These are phyloP conservation scores for Desmodesmus armatus DNA, from an alignment of 139 green algal genomes.

Conservation along the genomic window DNA sequence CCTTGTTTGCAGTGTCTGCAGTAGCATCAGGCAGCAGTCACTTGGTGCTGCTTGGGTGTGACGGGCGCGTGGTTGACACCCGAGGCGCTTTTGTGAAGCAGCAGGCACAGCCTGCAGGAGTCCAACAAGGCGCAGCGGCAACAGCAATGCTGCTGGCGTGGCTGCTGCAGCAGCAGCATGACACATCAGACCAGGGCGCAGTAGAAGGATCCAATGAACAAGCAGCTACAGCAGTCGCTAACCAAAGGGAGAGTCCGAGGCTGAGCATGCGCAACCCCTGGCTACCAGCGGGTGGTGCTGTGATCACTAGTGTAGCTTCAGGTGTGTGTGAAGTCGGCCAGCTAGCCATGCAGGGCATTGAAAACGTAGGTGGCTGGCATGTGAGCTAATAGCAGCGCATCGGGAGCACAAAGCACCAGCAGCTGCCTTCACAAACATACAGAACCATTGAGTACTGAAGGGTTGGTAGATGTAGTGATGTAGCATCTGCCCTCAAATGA, in stretches of 20 bases:
- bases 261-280: background rate
- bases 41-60: background rate
- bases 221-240: background rate
- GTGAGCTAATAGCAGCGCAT: too few species aligned
- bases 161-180: constrained; percentile 3
- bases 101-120: background rate
- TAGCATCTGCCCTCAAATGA: too few species aligned
- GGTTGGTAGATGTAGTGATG: too few species aligned
- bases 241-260: background rate
- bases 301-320: constrained; percentile 6
- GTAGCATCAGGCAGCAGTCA: constrained; percentile 17
- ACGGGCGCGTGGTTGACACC: constrained; percentile 31
- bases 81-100: background rate
- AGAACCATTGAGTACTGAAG: too few species aligned
- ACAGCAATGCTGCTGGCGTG: background rate
- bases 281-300: background rate
- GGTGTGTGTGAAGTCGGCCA: background rate
- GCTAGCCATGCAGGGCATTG: too few species aligned
- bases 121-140: background rate
- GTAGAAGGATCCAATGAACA: background rate
- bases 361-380: too few species aligned
- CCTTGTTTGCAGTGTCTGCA: constrained; percentile 14
- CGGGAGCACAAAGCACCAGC: too few species aligned
- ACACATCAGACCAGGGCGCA: background rate
- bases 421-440: too few species aligned